Evolutionary conservation across 352 stramenopile genomes (phyloP).

Genomic region (Phytopythium litorale): DNA sequence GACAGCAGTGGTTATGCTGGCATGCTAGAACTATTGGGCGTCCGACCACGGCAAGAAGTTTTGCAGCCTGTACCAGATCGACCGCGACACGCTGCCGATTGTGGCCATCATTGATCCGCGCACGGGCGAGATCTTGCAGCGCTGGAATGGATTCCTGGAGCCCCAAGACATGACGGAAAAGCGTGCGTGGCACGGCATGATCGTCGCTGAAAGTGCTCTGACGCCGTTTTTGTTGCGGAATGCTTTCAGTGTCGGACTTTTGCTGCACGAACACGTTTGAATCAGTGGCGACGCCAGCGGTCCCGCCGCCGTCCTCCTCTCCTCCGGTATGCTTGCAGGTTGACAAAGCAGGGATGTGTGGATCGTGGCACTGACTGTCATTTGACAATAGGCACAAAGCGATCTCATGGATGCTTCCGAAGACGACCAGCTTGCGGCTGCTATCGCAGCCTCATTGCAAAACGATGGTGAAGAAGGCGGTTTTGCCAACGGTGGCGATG

Average conservation of each 20-base stretch:
- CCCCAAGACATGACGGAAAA: conserved; percentile 70
- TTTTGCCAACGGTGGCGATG: conserved; percentile 21
- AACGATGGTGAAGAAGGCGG: conserved; percentile 31
- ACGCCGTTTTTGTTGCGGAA: conserved; percentile 1
- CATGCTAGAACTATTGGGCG: conserved; percentile 61
- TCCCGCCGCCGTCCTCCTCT: background rate
- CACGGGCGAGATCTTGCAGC: conserved; percentile 61
- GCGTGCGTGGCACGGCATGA: conserved; percentile 28
- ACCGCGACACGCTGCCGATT: conserved; percentile 57
- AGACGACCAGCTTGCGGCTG: conserved; percentile 73
- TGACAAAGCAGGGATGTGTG: background rate
- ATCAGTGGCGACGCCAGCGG: conserved; percentile 3
- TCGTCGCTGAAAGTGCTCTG: conserved; percentile 1
- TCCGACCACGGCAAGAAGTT: conserved; percentile 84
- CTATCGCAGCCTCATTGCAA: conserved; percentile 77
- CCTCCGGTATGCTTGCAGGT: background rate
- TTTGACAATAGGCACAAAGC: conserved; percentile 3
- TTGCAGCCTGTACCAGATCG: conserved; percentile 77
- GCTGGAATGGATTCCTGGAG: conserved; percentile 72
- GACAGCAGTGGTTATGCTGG: background rate
- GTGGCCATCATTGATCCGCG: conserved; percentile 76
- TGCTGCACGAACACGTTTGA: conserved; percentile 50
- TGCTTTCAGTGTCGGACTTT: conserved; percentile 56
- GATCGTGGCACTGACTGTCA: background rate
- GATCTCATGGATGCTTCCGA: conserved; percentile 60